Evolutionary conservation across 495 filamentous ascomycete genomes (phyloP), one percentile per base, ranked within the genome.

Genomic region (Hapsidospora chrysogenum): DNA sequence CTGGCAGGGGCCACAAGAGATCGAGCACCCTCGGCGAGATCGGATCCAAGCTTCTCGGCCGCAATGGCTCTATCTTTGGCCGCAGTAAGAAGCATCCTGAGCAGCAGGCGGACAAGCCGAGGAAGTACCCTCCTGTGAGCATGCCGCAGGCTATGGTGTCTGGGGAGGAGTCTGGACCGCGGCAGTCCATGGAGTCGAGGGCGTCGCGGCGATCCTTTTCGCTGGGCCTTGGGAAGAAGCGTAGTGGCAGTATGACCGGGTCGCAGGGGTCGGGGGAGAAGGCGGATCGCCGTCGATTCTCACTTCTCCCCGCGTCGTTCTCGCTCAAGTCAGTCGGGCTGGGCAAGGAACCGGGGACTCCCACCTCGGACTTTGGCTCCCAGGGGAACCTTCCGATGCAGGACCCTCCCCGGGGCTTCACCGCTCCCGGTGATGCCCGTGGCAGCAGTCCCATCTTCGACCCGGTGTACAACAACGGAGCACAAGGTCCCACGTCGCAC

Each of bases 21-120:
- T 92, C 86, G 2, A 93, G 76, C 53, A 95, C 86, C 3, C 74
- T 94, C 45, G 78, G 82, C 23, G 77, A 82, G 38, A 71, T 86
- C 38, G 61, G 74, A 18, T 78, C 78, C 45, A 82, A 78, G 51
- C 56, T 92, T 10, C 80, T 93, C 53, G 73, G 80, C 38, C 74
- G 85, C 25, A 78, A 76, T 37, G 75, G 74, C 11, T 87, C 80
- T 5, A 63, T 92, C 25, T 84, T 92, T 50, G 68, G 66, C 23
- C 58, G 57, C 29, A 62, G 60, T 21, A 63, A 60, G 46, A 57
- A 55, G 44, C 52, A 47, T 16, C 50, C 57, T 35, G 61, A 63
- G 40, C 56, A 47, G 34, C 47, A 57, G 21, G 36, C 36, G 5
- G 49, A 70, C 36, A 70, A 69, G 42, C 46, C 53, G 15, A 72